Evolutionary conservation across 2,329 filamentous ascomycete species (phyloP).

Genomic region (Nannizzia gypsea): DNA sequence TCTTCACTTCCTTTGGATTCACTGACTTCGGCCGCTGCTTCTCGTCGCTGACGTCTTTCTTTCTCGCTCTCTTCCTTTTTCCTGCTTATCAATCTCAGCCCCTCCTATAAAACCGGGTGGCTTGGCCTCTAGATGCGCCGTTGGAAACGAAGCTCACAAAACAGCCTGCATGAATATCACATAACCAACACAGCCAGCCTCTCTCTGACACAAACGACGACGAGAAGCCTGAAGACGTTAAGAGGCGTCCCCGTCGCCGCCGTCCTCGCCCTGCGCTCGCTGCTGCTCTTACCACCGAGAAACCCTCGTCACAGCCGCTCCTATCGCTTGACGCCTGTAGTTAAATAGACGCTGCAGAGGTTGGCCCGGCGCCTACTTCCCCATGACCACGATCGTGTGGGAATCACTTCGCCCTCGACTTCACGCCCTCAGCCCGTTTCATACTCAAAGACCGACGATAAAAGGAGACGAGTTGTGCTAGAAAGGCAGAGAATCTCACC

Average conservation of each 20-base stretch:
- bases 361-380: not conserved
- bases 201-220: not conserved
- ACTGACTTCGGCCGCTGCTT: not conserved
- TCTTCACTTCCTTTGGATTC: not conserved
- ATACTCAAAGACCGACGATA: not conserved
- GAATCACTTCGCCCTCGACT: not conserved
- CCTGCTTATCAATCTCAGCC: not conserved
- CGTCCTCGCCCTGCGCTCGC: not conserved
- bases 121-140: not conserved
- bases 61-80: not conserved
- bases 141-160: not conserved
- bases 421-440: not conserved
- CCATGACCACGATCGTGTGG: not conserved
- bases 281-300: not conserved
- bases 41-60: not conserved
- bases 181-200: not conserved
- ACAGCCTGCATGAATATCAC: not conserved
- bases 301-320: not conserved
- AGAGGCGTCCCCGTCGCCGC: not conserved
- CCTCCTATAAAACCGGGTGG: not conserved
- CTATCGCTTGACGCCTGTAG: slow-evolving; percentile 1
- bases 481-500: not conserved
- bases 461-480: no score
- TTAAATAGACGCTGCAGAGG: not conserved
- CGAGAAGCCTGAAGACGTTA: not conserved